Percentiles rank a stretch among this genome's conserved stretches.
Conservation (phyloP, 192 early-diverging fungal species). For the Coemansia sp. region DNA sequence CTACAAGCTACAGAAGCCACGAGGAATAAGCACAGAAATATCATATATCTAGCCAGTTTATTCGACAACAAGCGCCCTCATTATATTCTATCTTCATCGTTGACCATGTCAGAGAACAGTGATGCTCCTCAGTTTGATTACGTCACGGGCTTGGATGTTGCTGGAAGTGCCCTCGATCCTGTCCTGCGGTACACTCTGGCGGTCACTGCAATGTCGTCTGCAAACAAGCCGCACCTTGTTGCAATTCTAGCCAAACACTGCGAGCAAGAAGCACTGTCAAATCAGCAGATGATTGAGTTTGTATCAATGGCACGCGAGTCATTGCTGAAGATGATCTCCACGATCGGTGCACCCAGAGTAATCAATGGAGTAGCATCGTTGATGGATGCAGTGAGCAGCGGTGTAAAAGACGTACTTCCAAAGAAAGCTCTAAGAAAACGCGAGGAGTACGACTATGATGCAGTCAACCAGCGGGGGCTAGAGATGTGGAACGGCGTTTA, state of each 20-base stretch:
- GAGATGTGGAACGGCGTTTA: constrained; percentile 34
- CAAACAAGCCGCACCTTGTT: constrained; percentile 5
- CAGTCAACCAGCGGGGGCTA: constrained; percentile 17
- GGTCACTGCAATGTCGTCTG: constrained; percentile 26
- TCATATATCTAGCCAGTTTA: background rate
- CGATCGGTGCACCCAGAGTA: constrained; percentile 16
- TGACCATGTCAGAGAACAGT: background rate
- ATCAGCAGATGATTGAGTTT: background rate
- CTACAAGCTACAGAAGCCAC: too few relatives aligned
- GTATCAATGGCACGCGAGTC: constrained; percentile 17
- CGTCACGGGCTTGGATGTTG: constrained; percentile 3
- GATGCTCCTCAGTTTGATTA: background rate
- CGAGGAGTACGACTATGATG: constrained; percentile 21
- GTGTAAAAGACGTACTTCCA: constrained; percentile 10
- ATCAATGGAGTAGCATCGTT: constrained; percentile 33
- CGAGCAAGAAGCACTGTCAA: background rate
- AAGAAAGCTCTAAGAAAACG: constrained; percentile 2
- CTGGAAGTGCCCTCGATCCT: background rate
- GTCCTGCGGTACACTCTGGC: constrained; percentile 17
- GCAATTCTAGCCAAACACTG: constrained; percentile 2
- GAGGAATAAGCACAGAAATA: background rate
- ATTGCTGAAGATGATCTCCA: constrained; percentile 19
- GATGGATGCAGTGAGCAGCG: constrained; percentile 14
- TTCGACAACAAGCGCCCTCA: too few relatives aligned
- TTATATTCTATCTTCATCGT: too few relatives aligned